Percentiles rank a stretch among this genome's conserved stretches.
Conservation (phyloP, 352 stramenopile species). For the Thraustochytrium sp. region DNA sequence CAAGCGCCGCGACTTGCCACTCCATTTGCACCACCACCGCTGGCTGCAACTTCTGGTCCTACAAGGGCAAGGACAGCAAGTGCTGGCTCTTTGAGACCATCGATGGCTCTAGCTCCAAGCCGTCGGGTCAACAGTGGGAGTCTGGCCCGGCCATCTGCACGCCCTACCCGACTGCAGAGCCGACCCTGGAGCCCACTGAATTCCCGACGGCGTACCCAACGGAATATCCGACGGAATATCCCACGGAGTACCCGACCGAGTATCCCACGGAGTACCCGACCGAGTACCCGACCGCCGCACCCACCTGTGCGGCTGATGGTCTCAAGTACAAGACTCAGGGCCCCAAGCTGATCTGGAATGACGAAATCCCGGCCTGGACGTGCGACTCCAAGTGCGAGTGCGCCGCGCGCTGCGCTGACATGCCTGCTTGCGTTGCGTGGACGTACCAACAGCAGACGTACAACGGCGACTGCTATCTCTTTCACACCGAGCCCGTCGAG, state of each 20-base stretch:
- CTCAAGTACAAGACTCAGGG: no score
- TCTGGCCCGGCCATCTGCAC: background rate
- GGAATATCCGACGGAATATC: background rate
- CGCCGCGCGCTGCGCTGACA: no score
- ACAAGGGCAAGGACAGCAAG: background rate
- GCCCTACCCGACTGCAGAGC: background rate
- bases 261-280: no score
- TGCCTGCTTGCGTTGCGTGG: no score
- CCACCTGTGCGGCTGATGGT: no score
- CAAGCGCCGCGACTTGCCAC: background rate
- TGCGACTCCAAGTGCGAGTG: no score
- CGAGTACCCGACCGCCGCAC: no score
- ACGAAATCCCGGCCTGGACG: no score
- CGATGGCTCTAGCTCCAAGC: background rate
- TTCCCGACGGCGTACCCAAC: background rate
- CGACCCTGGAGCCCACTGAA: background rate
- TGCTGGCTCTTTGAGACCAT: background rate
- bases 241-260: background rate
- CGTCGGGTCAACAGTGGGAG: background rate
- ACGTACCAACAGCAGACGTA: no score
- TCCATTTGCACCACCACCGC: background rate
- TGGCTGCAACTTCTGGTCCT: background rate
- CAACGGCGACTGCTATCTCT: no score
- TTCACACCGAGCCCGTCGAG: no score
- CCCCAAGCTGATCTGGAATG: no score